Evolutionary conservation across 2,329 filamentous ascomycete species (phyloP).

Genomic region (Zasmidium citrigriseum): DNA sequence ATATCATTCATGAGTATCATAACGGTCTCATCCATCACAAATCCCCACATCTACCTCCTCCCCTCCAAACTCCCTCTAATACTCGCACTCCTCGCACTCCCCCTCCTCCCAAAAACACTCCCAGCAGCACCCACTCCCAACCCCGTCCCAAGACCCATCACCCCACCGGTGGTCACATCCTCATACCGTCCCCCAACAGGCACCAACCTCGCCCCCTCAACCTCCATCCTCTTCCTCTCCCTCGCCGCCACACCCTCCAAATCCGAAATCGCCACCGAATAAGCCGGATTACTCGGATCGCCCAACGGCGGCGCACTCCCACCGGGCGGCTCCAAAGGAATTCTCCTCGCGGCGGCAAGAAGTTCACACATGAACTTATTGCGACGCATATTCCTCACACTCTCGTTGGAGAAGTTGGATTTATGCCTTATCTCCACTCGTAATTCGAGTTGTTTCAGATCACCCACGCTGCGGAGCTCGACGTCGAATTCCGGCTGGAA

Average conservation of each 20-base stretch:
- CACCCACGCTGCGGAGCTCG: constrained; percentile 32
- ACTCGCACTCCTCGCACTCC: neutral
- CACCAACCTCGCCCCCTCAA: constrained; percentile 59
- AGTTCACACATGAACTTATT: constrained; percentile 96
- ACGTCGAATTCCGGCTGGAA: constrained; percentile 36
- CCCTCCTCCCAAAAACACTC: neutral
- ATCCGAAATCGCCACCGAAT: constrained; percentile 51
- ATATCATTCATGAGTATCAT: too few relatives aligned
- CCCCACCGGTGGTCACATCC: neutral
- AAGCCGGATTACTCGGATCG: constrained; percentile 67
- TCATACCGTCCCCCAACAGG: neutral
- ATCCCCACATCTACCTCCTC: neutral
- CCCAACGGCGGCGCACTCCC: constrained; percentile 54
- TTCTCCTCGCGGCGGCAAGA: constrained; percentile 75
- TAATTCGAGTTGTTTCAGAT: constrained; percentile 35
- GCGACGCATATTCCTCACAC: constrained; percentile 72
- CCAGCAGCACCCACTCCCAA: neutral
- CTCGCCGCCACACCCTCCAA: constrained; percentile 13
- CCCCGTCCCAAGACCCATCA: neutral
- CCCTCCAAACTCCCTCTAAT: neutral
- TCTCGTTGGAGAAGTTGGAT: constrained; percentile 63
- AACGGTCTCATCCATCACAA: neutral
- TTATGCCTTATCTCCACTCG: constrained; percentile 38
- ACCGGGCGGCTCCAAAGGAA: constrained; percentile 80
- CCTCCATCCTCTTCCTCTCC: constrained; percentile 10